Evolutionary conservation across 306 rosid genomes (phyloP).

Genomic region (peach (Prunus persica)): DNA sequence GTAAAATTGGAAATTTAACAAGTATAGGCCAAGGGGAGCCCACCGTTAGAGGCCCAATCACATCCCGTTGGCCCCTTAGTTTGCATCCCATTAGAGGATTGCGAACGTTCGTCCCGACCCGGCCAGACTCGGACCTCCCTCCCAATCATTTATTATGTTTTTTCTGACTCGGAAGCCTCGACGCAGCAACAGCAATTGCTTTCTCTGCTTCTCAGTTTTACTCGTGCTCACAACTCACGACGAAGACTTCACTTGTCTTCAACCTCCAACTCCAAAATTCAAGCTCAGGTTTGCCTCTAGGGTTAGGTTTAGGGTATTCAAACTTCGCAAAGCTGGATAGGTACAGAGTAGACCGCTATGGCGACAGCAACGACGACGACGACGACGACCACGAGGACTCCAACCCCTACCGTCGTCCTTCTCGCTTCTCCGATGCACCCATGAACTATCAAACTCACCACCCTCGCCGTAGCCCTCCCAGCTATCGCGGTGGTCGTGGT

Average conservation of each 20-base stretch:
- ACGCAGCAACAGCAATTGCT: neutral
- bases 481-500: conserved; percentile 33
- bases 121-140: neutral
- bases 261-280: conserved; percentile 11
- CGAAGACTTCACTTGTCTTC: neutral
- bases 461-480: conserved; percentile 48
- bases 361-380: conserved; percentile 18
- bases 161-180: neutral
- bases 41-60: neutral
- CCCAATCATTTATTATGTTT: no score
- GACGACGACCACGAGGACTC: conserved; percentile 21
- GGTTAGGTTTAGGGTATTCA: conserved; percentile 39
- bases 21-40: neutral
- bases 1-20: no score
- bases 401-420: conserved; percentile 47
- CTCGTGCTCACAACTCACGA: neutral
- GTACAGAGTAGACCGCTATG: conserved; percentile 83
- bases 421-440: conserved; percentile 72
- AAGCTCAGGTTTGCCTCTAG: neutral
- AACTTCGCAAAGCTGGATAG: conserved; percentile 77
- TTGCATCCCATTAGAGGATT: neutral
- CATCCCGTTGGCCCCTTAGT: neutral
- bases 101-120: neutral
- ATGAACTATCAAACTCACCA: conserved; percentile 28
- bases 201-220: neutral